A percentile compares a stretch with the other conserved stretches of the same genome.
These are phyloP conservation scores for Irpex lacteus DNA, from an alignment of 1,284 basidiomycete species.

Conservation along the genomic window DNA sequence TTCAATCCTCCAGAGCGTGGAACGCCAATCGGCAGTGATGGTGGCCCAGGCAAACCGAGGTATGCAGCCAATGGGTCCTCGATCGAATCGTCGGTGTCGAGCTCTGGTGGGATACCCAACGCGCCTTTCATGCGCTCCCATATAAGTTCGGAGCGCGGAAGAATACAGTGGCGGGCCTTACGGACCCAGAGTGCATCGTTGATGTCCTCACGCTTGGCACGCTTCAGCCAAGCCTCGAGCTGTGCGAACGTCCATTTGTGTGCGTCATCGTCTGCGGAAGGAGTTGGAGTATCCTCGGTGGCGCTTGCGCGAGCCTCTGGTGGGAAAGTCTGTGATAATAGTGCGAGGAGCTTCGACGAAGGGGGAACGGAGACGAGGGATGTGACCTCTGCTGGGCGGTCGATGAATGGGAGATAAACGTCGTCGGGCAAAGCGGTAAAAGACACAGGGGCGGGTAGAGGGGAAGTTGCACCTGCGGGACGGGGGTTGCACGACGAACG, in stretches of 20 bases:
- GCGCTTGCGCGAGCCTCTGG: constrained; percentile 26
- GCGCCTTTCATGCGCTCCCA: constrained; percentile 82
- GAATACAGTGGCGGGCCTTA: constrained; percentile 62
- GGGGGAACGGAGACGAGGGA: constrained; percentile 59
- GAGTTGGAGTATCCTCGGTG: constrained; percentile 20
- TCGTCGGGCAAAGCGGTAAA: constrained; percentile 71
- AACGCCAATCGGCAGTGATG: constrained; percentile 1
- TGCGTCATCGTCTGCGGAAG: constrained; percentile 41
- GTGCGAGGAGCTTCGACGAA: constrained; percentile 62
- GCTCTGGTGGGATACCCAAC: constrained; percentile 72
- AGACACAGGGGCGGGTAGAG: constrained; percentile 39
- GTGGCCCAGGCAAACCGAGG: background rate
- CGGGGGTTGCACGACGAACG: constrained; percentile 53
- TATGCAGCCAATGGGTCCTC: constrained; percentile 7
- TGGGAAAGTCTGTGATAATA: constrained; percentile 67
- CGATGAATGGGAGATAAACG: constrained; percentile 73
- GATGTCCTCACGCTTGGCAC: constrained; percentile 52
- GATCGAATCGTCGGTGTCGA: constrained; percentile 50
- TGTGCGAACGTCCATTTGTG: constrained; percentile 57
- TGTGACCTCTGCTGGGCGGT: constrained; percentile 65
- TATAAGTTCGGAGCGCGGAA: constrained; percentile 69
- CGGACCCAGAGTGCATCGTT: constrained; percentile 65
- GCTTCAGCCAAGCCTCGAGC: constrained; percentile 58
- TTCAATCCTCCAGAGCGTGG: constrained; percentile 1
- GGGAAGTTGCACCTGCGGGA: constrained; percentile 15